Conservation (phyloP, 164 flowering plant genomes). For the Berberis thunbergii region DNA sequence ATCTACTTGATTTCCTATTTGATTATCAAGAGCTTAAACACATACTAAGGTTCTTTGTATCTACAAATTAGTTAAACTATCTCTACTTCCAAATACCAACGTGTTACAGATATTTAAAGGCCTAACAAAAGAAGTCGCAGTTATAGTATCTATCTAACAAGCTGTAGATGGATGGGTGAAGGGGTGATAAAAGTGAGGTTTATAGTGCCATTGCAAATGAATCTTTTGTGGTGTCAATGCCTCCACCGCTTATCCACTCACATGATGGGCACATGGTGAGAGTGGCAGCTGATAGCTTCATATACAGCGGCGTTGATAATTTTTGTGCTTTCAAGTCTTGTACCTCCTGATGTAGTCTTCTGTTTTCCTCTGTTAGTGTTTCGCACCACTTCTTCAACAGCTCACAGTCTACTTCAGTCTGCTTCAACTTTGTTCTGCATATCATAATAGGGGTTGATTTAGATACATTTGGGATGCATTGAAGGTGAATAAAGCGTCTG, state of each 20-base stretch:
- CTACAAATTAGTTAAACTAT: too few relatives aligned
- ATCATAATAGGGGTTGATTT: background rate
- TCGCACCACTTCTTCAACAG: slow-evolving; percentile 11
- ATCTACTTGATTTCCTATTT: too few relatives aligned
- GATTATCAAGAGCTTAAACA: too few relatives aligned
- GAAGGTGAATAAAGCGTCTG: too few relatives aligned
- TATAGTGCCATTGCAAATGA: background rate
- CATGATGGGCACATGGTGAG: slow-evolving; percentile 19
- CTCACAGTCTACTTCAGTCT: slow-evolving; percentile 14
- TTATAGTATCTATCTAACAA: background rate
- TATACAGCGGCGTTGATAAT: slow-evolving; percentile 4
- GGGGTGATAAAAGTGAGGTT: background rate
- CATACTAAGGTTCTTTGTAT: too few relatives aligned
- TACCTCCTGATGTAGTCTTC: slow-evolving; percentile 10
- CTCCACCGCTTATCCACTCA: slow-evolving; percentile 8
- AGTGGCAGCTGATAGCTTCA: slow-evolving; percentile 10
- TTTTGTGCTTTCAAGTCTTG: slow-evolving; percentile 11
- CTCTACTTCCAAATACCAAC: too few relatives aligned
- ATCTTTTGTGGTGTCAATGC: background rate
- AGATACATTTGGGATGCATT: too few relatives aligned
- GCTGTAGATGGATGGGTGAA: background rate
- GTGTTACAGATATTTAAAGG: too few relatives aligned
- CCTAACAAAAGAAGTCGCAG: too few relatives aligned
- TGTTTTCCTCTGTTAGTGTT: slow-evolving; percentile 9
- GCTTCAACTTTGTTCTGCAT: slow-evolving; percentile 12